phyloP scores from a whole-genome alignment of 2,329 filamentous ascomycete species.

The Aspergillus chevalieri region DNA sequence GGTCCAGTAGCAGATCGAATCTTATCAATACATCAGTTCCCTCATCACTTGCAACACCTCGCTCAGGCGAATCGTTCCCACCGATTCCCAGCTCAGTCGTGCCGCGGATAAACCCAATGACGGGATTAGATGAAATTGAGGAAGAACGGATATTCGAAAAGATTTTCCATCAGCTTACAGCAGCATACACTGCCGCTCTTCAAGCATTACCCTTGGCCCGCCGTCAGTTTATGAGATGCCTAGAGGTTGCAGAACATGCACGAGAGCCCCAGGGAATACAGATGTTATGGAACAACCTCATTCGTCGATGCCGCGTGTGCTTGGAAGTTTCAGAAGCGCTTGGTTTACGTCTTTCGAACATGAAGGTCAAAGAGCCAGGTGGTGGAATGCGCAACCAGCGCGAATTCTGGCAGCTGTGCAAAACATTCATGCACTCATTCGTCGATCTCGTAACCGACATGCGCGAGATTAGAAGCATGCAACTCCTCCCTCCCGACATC shows the following conservation, averaged over 20 bases:
- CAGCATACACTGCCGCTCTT: conserved; percentile 67
- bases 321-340: conserved; percentile 69
- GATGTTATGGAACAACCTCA: conserved; percentile 63
- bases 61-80: conserved; percentile 75
- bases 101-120: conserved; percentile 48
- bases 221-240: conserved; percentile 58
- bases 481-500: conserved; percentile 57
- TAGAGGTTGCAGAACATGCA: conserved; percentile 58
- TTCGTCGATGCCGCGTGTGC: conserved; percentile 64
- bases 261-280: conserved; percentile 55
- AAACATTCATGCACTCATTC: conserved; percentile 47
- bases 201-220: conserved; percentile 65
- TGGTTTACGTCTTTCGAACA: conserved; percentile 64
- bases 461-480: conserved; percentile 41
- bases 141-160: conserved; percentile 77
- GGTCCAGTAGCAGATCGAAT: conserved; percentile 49
- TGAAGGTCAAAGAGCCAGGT: conserved; percentile 79
- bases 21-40: conserved; percentile 42
- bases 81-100: conserved; percentile 39
- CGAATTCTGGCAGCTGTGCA: conserved; percentile 65
- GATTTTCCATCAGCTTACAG: conserved; percentile 70
- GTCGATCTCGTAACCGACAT: conserved; percentile 43
- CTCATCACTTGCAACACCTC: conserved; percentile 59
- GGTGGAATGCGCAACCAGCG: conserved; percentile 55
- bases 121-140: conserved; percentile 61